phyloP scores from a whole-genome alignment of 139 green algal genomes.

The Zygnema cylindricum region DNA sequence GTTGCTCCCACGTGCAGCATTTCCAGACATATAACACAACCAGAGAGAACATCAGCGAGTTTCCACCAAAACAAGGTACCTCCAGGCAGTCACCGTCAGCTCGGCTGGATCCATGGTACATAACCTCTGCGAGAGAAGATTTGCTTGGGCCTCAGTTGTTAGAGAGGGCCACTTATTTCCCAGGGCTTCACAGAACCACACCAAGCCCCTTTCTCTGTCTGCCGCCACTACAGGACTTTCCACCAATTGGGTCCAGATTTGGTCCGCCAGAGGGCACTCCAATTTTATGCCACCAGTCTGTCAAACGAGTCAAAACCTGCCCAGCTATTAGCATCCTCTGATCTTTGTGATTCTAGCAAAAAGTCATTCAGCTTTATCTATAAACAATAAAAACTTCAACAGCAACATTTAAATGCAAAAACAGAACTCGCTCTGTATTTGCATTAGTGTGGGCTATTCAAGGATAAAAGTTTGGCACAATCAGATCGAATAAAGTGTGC shows the following conservation, averaged over 20 bases:
- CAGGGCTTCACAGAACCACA: conserved; percentile 32
- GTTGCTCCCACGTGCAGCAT: too few species aligned
- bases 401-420: too few species aligned
- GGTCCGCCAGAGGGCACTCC: not conserved
- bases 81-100: conserved; percentile 17
- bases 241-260: conserved; percentile 40
- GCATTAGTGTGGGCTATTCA: too few species aligned
- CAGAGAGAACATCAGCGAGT: too few species aligned
- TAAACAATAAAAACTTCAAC: too few species aligned
- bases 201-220: conserved; percentile 30
- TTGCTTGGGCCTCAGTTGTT: conserved; percentile 21
- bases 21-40: too few species aligned
- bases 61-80: conserved; percentile 22
- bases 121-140: conserved; percentile 36
- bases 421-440: too few species aligned
- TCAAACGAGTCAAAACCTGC: not conserved
- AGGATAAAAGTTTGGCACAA: too few species aligned
- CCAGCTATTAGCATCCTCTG: not conserved
- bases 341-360: too few species aligned
- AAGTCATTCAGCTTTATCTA: too few species aligned
- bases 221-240: conserved; percentile 1
- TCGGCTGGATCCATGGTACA: conserved; percentile 27
- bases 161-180: conserved; percentile 24
- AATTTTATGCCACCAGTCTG: conserved; percentile 39
- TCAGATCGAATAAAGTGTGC: too few species aligned